phyloP scores from a whole-genome alignment of 805 yeast genomes.

The Candida sphagnicola region DNA sequence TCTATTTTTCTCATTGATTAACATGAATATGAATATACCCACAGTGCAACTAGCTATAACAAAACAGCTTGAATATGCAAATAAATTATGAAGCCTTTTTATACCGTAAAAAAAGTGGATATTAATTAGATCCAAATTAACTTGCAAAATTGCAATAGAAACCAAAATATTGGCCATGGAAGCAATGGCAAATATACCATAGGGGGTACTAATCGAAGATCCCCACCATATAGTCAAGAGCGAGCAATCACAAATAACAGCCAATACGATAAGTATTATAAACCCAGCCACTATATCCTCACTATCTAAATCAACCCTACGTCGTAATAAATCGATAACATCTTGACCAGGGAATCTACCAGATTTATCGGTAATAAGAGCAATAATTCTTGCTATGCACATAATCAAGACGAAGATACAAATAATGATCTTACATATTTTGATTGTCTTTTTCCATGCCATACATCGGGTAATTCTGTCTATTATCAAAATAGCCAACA shows the following conservation, averaged over 20 bases:
- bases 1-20: conserved; percentile 10
- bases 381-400: conserved; percentile 5
- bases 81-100: conserved; percentile 9
- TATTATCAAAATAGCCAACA: not conserved
- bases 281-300: not conserved
- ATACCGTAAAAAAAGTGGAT: conserved; percentile 2
- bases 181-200: conserved; percentile 4
- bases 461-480: not conserved
- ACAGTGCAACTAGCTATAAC: conserved; percentile 8
- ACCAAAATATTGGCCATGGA: conserved; percentile 7
- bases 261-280: conserved; percentile 3
- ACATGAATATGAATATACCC: conserved; percentile 7
- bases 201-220: conserved; percentile 4
- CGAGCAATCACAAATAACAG: conserved; percentile 4
- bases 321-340: not conserved
- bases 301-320: not conserved
- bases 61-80: conserved; percentile 7
- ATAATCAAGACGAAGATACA: conserved; percentile 7
- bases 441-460: not conserved
- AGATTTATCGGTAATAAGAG: not conserved
- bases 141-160: conserved; percentile 7
- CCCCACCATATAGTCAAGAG: conserved; percentile 10
- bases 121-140: conserved; percentile 7
- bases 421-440: conserved; percentile 1
- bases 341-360: not conserved